phyloP scores from a whole-genome alignment of 2,329 filamentous ascomycete species.

The Leptographium galeiforme region DNA sequence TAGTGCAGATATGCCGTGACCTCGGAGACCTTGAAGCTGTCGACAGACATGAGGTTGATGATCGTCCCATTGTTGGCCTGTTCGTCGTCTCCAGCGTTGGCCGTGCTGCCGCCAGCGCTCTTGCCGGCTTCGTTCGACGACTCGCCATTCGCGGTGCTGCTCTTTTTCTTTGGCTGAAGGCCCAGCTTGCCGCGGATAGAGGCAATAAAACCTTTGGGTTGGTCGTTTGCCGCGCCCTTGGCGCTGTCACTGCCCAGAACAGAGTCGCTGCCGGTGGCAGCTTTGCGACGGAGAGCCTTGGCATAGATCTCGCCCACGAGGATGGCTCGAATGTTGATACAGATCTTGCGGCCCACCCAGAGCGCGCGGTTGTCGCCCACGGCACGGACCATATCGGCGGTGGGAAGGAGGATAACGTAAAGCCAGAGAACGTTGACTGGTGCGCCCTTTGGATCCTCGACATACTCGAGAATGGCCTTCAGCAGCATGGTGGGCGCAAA shows the following conservation, averaged over 20 bases:
- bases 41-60: constrained; percentile 98
- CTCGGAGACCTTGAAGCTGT: constrained; percentile 97
- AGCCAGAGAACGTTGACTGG: constrained; percentile 89
- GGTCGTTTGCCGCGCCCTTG: constrained; percentile 22
- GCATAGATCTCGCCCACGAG: constrained; percentile 96
- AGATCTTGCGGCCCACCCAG: constrained; percentile 89
- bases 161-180: constrained; percentile 35
- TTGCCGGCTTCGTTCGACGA: constrained; percentile 20
- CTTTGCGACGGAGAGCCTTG: constrained; percentile 85
- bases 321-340: constrained; percentile 83
- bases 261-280: constrained; percentile 63
- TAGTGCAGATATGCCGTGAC: constrained; percentile 93
- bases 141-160: constrained; percentile 13
- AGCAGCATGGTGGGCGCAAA: constrained; percentile 87
- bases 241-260: constrained; percentile 44
- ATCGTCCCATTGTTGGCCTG: constrained; percentile 95
- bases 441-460: constrained; percentile 65
- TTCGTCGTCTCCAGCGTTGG: constrained; percentile 37
- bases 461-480: constrained; percentile 82
- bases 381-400: constrained; percentile 70
- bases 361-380: constrained; percentile 74
- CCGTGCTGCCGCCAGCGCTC: constrained; percentile 17
- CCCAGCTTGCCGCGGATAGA: constrained; percentile 45
- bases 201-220: constrained; percentile 28
- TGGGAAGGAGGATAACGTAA: constrained; percentile 79